Percentiles rank a stretch among this genome's conserved stretches.
Conservation (phyloP, 306 rosid genomes). For the Cyamopsis tetragonoloba region DNA sequence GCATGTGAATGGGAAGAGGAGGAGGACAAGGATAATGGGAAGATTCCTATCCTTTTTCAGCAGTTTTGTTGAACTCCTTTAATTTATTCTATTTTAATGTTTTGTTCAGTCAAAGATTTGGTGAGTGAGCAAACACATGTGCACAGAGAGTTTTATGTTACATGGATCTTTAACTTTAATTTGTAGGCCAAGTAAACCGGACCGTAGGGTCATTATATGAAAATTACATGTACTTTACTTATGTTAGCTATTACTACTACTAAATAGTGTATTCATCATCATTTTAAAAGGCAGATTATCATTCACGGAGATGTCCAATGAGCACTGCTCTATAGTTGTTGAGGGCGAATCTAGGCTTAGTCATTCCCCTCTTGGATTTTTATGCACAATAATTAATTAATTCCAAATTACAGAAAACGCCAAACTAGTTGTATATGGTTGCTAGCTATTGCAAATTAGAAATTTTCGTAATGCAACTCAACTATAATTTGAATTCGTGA, state of each 20-base stretch:
- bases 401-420: too few relatives aligned
- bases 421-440: too few relatives aligned
- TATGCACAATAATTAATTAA: not conserved
- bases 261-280: too few relatives aligned
- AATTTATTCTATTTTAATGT: not conserved
- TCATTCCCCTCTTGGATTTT: not conserved
- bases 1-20: too few relatives aligned
- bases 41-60: constrained; percentile 24
- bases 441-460: too few relatives aligned
- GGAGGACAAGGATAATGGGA: constrained; percentile 23
- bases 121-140: constrained; percentile 19
- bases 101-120: constrained; percentile 20
- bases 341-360: not conserved
- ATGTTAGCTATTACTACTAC: too few relatives aligned
- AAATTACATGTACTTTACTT: too few relatives aligned
- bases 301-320: not conserved
- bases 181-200: not conserved
- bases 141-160: constrained; percentile 1
- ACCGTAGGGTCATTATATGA: too few relatives aligned
- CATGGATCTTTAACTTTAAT: not conserved
- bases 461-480: too few relatives aligned
- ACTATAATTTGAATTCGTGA: too few relatives aligned
- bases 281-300: not conserved
- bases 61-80: not conserved
- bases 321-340: too few relatives aligned